Evolutionary conservation across 129 eudicot species (phyloP).

Genomic region (Flaveria trinervia): DNA sequence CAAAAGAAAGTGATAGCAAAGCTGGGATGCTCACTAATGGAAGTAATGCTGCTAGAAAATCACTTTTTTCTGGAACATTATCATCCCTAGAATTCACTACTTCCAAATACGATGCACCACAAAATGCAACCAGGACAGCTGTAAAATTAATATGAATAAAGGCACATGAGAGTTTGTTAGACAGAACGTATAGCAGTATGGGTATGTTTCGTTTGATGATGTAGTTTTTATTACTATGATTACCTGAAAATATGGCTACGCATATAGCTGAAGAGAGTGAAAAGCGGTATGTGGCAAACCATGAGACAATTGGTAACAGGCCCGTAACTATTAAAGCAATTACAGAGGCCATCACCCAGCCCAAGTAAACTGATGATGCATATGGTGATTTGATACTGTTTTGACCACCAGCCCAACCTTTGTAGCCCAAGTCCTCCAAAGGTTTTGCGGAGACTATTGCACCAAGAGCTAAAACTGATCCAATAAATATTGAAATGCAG

Average conservation of each 20-base stretch:
- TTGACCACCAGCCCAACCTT: conserved; percentile 61
- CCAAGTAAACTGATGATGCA: conserved; percentile 75
- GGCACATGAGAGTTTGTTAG: background rate
- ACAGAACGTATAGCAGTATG: background rate
- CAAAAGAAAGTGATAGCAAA: conserved; percentile 71
- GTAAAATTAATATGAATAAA: conserved; percentile 2
- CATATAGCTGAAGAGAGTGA: conserved; percentile 82
- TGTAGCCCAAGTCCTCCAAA: conserved; percentile 80
- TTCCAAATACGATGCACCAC: conserved; percentile 87
- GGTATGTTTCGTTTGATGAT: background rate
- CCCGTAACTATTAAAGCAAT: conserved; percentile 84
- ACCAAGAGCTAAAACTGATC: conserved; percentile 86
- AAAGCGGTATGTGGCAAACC: conserved; percentile 96
- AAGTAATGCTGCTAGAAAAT: conserved; percentile 93
- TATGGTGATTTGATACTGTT: conserved; percentile 73
- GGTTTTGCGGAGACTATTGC: conserved; percentile 90
- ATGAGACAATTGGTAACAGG: conserved; percentile 83
- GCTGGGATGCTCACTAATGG: conserved; percentile 97
- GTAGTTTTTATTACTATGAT: background rate
- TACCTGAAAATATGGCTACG: conserved; percentile 86
- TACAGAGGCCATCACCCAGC: conserved; percentile 95
- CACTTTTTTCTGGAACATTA: conserved; percentile 67
- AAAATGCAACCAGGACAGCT: conserved; percentile 94
- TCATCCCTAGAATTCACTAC: conserved; percentile 68
- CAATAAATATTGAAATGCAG: conserved; percentile 69